Conservation (phyloP, 225 moss, liverwort and hornwort species). For the Thuidium tamariscinum region DNA sequence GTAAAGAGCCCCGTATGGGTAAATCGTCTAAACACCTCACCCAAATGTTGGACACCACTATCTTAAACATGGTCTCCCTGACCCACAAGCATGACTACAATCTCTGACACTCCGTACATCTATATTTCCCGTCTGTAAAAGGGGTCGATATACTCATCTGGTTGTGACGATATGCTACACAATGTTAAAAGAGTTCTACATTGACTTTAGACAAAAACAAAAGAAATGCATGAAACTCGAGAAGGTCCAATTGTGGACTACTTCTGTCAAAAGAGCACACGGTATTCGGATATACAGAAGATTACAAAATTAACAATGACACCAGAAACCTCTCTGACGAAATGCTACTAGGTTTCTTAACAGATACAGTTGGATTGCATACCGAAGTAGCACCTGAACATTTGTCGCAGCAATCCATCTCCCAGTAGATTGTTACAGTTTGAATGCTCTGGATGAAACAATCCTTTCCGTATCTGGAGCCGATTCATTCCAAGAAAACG, state of each 20-base stretch:
- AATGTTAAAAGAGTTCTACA: not conserved
- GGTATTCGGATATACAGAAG: slow-evolving; percentile 9
- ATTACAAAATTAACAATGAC: slow-evolving; percentile 34
- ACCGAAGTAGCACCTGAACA: not conserved
- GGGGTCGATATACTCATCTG: slow-evolving; percentile 1
- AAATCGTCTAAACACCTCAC: not conserved
- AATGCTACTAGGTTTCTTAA: not conserved
- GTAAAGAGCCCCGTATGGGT: not conserved
- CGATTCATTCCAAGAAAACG: not conserved
- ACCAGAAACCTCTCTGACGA: not conserved
- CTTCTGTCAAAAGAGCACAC: not conserved
- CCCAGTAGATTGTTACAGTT: not conserved
- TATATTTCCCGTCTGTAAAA: not conserved
- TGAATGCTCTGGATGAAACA: not conserved
- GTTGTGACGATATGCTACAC: not conserved
- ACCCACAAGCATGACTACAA: not conserved
- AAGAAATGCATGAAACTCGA: not conserved
- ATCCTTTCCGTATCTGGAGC: not conserved
- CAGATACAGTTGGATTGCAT: not conserved
- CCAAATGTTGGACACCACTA: slow-evolving; percentile 8
- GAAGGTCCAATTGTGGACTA: slow-evolving; percentile 13
- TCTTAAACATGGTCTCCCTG: not conserved
- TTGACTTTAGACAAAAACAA: not conserved
- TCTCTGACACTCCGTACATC: not conserved
- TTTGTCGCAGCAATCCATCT: not conserved